Evolutionary conservation across 176 grass and related monocot genomes (phyloP), one percentile per base, ranked within the genome.

Genomic region (Oryza longistaminata): DNA sequence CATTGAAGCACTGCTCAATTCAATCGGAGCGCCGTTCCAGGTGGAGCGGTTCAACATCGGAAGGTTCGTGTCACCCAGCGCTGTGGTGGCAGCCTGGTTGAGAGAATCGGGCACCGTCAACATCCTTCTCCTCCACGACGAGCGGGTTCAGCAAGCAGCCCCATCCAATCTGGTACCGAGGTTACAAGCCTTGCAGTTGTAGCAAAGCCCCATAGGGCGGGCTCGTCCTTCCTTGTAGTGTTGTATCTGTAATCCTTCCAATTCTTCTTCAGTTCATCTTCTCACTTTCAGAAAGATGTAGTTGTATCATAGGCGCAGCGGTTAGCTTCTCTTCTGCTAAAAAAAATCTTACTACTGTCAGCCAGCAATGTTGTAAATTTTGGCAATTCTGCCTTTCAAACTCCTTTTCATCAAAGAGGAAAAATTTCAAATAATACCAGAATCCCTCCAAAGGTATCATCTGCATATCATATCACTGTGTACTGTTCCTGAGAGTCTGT

Each of bases 11-110:
- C 27, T 99, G 10, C 93, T 99, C 11, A 70, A 83, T 70, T 93
- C 90, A 42, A 94, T 99, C 10, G 93, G 96, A 81, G 96, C 96
- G 14, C 96, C 96, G 1, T 99, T 99, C 74, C 93, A 88, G 43
- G 84, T 92, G 7, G 96, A 99, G 75, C 89, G 88, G 34, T 99
- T 94, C 64, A 99, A 99, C 62, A 72, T 94, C 0, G 96, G 96
- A 22, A 89, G 93, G 45, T 99, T 99, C 9, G 96, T 96, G 27
- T 99, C 96, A 4, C 90, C 91, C 45, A 94, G 96, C 17, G 90
- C 91, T 5, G 83, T 88, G 65, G 85, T 99, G n/a, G 82, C 96
- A 64, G 81, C 96, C 62, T 99, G 96, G 96, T 71, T 99, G 85
- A 90, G 87, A 78, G 88, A 93, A 17, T 71, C 93, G 8, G 62